Evolutionary conservation across 495 filamentous ascomycete genomes (phyloP), one percentile per base, ranked within the genome.

Genomic region (Hypoxylon rickii): DNA sequence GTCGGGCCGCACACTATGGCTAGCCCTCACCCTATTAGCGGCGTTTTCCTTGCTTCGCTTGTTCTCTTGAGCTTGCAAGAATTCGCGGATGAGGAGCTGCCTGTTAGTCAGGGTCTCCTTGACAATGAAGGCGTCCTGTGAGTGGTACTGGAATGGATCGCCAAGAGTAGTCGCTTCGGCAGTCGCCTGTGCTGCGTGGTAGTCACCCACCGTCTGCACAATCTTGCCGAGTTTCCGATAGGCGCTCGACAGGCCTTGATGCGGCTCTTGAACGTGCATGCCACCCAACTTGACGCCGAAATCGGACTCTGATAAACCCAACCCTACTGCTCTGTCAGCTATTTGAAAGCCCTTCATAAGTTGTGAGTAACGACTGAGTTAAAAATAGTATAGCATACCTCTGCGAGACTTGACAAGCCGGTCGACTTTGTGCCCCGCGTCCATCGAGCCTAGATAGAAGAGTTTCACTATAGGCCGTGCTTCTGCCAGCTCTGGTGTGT

Each of bases 41-140:
- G 92, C 92, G 52, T 85, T 80, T 17, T 89, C 82, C 66, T 90
- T 92, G 70, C 81, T 89, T 33, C 86, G 83, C 6, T 92, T 88
- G 34, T 74, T 74, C 66, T 93, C 88, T 66, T 96, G 89, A 2
- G 94, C 92, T 70, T 94, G 87, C 19, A 96, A 69, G 37, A 97
- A 82, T 58, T 99, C 95, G 40, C 95, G 90, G 24, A 97, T 87
- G n/a, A 99, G 81, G 65, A 99, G 96, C 71, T 99, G 95, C 2
- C 95, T 87, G 74, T 99, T 99, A 15, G 95, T 99, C 58, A 99
- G 82, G 17, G 93, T 97, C 67, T 99, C 95, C 73, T 99, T 99
- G 59, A 99, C 95, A 66, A 97, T 96, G 68, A 97, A 94, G 18
- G 95, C 90, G 67, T 99, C 94, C 11, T 87, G 86, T 19, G 92